Evolutionary conservation across 2,329 filamentous ascomycete species (phyloP).

Genomic region (Dendrostoma leiphaemia): DNA sequence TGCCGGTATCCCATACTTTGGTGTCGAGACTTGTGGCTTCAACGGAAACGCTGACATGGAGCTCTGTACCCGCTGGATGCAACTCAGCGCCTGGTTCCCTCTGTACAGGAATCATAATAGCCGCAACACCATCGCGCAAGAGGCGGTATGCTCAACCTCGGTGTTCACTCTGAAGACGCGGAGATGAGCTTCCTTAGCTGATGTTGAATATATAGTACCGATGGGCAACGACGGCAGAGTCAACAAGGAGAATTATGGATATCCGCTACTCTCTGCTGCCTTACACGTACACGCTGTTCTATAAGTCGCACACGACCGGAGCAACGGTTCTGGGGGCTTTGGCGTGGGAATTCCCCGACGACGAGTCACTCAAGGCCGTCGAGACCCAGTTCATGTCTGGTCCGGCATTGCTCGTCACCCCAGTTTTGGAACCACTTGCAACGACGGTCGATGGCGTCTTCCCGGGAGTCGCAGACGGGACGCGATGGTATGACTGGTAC

Average conservation of each 20-base stretch:
- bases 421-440: background rate
- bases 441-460: background rate
- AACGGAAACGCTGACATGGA: slow-evolving; percentile 64
- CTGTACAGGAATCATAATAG: slow-evolving; percentile 64
- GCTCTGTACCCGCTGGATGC: slow-evolving; percentile 65
- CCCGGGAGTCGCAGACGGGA: background rate
- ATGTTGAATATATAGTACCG: too few species aligned
- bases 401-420: background rate
- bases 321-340: background rate
- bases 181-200: too few species aligned
- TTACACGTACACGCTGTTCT: background rate
- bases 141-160: too few species aligned
- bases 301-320: background rate
- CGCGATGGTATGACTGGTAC: slow-evolving; percentile 2
- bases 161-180: too few species aligned
- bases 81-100: slow-evolving; percentile 63
- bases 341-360: slow-evolving; percentile 1
- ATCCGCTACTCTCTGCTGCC: background rate
- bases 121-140: background rate
- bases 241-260: slow-evolving; percentile 1
- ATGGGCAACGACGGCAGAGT: background rate
- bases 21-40: slow-evolving; percentile 69
- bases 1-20: slow-evolving; percentile 76
- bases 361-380: background rate
- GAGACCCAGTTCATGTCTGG: slow-evolving; percentile 3